Conservation (phyloP, 2,329 filamentous ascomycete species). For the Chrysoporthe cubensis region DNA sequence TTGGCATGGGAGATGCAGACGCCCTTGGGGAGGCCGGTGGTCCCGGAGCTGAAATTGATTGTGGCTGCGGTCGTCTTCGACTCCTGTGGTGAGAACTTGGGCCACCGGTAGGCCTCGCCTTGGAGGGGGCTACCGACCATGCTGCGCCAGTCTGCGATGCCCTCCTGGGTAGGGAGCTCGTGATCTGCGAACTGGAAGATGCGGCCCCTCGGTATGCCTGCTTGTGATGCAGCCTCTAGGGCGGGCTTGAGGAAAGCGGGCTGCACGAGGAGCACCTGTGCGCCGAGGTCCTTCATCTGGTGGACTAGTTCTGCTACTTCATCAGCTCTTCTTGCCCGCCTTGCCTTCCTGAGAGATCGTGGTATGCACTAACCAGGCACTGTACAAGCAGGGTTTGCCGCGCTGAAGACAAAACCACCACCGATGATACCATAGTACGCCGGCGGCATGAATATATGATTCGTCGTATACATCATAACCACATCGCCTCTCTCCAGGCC, state of each 20-base stretch:
- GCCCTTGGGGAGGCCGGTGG: constrained; percentile 56
- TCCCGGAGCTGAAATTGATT: constrained; percentile 50
- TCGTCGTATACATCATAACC: constrained; percentile 57
- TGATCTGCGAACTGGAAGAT: constrained; percentile 55
- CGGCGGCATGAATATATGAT: constrained; percentile 59
- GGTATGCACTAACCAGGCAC: constrained; percentile 43
- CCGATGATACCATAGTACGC: constrained; percentile 59
- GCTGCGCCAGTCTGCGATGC: constrained; percentile 47
- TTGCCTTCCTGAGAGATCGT: no score
- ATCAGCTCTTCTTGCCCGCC: neutral
- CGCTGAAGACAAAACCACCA: constrained; percentile 56
- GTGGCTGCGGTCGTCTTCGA: constrained; percentile 40
- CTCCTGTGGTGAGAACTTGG: constrained; percentile 40
- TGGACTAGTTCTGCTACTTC: constrained; percentile 49
- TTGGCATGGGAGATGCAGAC: constrained; percentile 54
- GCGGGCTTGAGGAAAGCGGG: constrained; percentile 48
- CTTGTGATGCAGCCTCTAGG: constrained; percentile 47
- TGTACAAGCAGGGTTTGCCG: constrained; percentile 57
- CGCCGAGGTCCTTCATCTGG: constrained; percentile 55
- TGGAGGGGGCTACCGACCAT: constrained; percentile 41
- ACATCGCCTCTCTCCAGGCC: constrained; percentile 53
- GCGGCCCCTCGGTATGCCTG: constrained; percentile 43
- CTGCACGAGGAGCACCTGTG: constrained; percentile 55
- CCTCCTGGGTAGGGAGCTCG: constrained; percentile 35
- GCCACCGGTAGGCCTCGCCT: constrained; percentile 46